phyloP scores from a whole-genome alignment of 768 basidiomycete species.

The Pleurotus tuber-regium region DNA sequence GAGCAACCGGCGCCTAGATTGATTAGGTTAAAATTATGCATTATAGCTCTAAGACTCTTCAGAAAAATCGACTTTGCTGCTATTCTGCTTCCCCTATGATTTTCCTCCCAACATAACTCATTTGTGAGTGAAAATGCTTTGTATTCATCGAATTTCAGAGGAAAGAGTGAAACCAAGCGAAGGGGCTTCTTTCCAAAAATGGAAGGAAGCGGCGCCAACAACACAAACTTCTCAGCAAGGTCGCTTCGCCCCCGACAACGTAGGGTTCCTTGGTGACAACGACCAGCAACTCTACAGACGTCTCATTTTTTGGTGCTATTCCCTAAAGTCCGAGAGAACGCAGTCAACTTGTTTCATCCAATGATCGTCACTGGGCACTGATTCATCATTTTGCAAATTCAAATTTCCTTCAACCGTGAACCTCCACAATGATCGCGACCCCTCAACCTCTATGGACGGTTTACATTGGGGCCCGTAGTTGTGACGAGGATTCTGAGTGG shows the following conservation, averaged over 20 bases:
- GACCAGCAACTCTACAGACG: too few relatives aligned
- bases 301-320: too few relatives aligned
- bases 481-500: too few relatives aligned
- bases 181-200: not conserved
- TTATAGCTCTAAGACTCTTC: not conserved
- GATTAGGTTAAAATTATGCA: not conserved
- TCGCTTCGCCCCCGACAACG: not conserved
- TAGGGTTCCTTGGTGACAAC: not conserved
- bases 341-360: too few relatives aligned
- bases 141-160: not conserved
- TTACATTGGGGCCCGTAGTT: too few relatives aligned
- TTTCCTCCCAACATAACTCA: not conserved
- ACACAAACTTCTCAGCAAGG: not conserved
- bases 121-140: not conserved
- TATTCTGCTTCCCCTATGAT: not conserved
- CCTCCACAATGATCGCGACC: too few relatives aligned
- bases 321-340: too few relatives aligned
- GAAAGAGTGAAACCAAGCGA: not conserved
- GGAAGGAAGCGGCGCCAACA: not conserved
- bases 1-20: not conserved
- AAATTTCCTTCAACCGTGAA: too few relatives aligned
- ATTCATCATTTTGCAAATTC: too few relatives aligned
- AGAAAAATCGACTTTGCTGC: not conserved
- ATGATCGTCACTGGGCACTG: too few relatives aligned
- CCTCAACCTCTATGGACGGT: too few relatives aligned